These are phyloP conservation scores for Selaginella tamariscina DNA, from an alignment of 75 land plant species.

Conservation along the genomic window DNA sequence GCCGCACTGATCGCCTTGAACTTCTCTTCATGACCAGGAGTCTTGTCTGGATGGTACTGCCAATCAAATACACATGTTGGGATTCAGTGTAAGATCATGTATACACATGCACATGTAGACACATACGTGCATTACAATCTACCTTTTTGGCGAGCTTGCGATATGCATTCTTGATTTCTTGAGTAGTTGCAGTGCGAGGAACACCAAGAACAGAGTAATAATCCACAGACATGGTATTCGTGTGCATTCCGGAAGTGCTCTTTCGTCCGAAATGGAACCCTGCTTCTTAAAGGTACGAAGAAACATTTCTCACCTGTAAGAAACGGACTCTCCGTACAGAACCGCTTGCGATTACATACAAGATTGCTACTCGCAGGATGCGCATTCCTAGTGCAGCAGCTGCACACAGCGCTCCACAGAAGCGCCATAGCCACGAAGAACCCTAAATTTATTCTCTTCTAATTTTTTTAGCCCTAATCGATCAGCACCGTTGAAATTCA, in stretches of 20 bases:
- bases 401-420: not conserved
- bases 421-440: not conserved
- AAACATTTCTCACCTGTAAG: not conserved
- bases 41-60: constrained; percentile 98
- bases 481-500: no score
- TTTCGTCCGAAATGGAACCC: not conserved
- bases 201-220: constrained; percentile 58
- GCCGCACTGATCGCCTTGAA: constrained; percentile 97
- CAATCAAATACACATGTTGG: not conserved
- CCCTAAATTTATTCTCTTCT: no score
- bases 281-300: not conserved
- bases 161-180: constrained; percentile 73
- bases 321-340: not conserved
- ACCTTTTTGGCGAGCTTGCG: constrained; percentile 88
- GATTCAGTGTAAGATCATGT: not conserved
- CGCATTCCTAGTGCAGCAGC: not conserved
- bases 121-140: no score
- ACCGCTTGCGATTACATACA: not conserved
- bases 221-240: constrained; percentile 35
- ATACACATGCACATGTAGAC: no score
- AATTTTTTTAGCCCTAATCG: no score
- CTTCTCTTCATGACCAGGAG: constrained; percentile 86
- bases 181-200: constrained; percentile 43
- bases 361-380: no score
- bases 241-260: not conserved